phyloP scores from a whole-genome alignment of 768 basidiomycete species.

The Xerocomus brunneocitrinus region DNA sequence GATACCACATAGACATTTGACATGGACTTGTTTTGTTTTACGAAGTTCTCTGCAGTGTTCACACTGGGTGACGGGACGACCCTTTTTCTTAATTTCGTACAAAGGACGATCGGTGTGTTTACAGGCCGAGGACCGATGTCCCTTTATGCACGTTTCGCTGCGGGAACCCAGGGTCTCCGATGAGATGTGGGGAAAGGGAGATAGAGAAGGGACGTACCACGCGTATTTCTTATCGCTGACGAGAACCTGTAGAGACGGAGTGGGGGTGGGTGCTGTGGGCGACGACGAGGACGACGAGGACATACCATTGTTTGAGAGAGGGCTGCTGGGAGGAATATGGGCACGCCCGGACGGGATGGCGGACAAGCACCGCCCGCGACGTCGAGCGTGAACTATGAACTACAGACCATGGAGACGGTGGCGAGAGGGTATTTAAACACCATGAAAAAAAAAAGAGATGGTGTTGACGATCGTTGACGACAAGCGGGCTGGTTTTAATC shows the following conservation, averaged over 20 bases:
- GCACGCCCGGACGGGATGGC: slow-evolving; percentile 34
- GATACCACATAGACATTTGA: slow-evolving; percentile 38
- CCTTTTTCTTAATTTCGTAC: slow-evolving; percentile 74
- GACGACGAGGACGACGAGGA: slow-evolving; percentile 4
- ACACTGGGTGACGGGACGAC: slow-evolving; percentile 54
- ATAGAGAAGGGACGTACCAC: slow-evolving; percentile 47
- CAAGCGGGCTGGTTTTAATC: slow-evolving; percentile 25
- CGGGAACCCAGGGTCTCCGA: background rate
- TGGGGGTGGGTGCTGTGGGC: background rate
- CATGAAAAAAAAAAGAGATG: slow-evolving; percentile 35
- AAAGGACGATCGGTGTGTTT: slow-evolving; percentile 84
- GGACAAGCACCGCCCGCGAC: slow-evolving; percentile 55
- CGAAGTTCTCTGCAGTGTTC: slow-evolving; percentile 43
- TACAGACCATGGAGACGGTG: slow-evolving; percentile 25
- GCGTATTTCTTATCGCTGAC: slow-evolving; percentile 78
- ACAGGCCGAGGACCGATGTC: slow-evolving; percentile 86
- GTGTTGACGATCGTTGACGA: slow-evolving; percentile 55
- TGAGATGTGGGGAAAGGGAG: slow-evolving; percentile 3
- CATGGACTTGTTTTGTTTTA: slow-evolving; percentile 44
- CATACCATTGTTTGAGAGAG: slow-evolving; percentile 40
- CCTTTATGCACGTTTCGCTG: slow-evolving; percentile 92
- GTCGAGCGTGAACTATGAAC: slow-evolving; percentile 47
- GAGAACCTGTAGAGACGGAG: slow-evolving; percentile 46
- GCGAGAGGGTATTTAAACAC: slow-evolving; percentile 41
- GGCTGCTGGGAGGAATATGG: slow-evolving; percentile 4